phyloP scores from a whole-genome alignment of 768 basidiomycete species.

The Daedaleopsis nitida region DNA sequence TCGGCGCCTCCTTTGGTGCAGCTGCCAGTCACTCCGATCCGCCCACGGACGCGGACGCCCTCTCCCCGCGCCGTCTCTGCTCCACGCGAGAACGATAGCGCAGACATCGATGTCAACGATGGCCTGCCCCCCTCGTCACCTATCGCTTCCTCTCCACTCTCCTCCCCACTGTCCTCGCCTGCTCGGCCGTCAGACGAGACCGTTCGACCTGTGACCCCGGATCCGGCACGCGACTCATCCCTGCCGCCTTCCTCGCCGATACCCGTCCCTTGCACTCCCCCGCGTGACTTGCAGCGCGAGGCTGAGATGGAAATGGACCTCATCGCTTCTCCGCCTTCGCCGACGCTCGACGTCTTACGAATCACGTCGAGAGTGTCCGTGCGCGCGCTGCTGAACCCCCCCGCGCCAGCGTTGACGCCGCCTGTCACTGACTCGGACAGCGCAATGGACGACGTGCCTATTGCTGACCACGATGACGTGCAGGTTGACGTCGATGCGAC shows the following conservation, averaged over 20 bases:
- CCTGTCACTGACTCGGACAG: neutral
- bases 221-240: neutral
- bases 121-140: slow-evolving; percentile 11
- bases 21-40: slow-evolving; percentile 4
- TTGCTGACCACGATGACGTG: neutral
- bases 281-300: neutral
- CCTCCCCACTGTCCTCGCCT: neutral
- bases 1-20: slow-evolving; percentile 1
- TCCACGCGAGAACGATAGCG: neutral
- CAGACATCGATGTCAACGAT: neutral
- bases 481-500: too few species aligned
- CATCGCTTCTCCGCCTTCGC: slow-evolving; percentile 15
- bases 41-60: slow-evolving; percentile 9
- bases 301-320: neutral
- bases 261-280: slow-evolving; percentile 7
- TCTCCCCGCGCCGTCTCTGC: neutral
- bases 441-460: neutral
- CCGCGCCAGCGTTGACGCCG: neutral
- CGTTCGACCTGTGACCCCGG: neutral
- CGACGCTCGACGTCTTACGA: slow-evolving; percentile 12
- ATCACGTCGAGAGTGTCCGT: slow-evolving; percentile 18
- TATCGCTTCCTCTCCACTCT: neutral
- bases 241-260: slow-evolving; percentile 14
- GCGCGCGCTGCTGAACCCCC: slow-evolving; percentile 20
- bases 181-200: neutral